These are phyloP conservation scores for Hypoxylon sp. DNA, from an alignment of 2,329 filamentous ascomycete species.

Conservation along the genomic window DNA sequence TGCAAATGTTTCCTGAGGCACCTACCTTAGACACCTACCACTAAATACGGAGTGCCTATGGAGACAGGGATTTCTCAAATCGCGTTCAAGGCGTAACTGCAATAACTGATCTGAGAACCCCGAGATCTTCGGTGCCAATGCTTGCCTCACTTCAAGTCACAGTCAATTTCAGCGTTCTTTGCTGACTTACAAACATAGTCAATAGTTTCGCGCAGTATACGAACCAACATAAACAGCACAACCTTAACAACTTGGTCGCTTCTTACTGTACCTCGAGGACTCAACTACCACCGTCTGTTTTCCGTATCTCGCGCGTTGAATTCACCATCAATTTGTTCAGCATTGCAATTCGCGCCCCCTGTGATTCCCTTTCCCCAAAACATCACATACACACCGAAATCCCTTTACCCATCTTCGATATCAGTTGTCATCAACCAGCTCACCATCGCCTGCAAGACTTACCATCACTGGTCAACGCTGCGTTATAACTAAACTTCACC, in stretches of 20 bases:
- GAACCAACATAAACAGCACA: background rate
- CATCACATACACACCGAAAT: background rate
- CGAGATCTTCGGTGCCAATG: background rate
- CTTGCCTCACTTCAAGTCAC: background rate
- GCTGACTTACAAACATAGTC: background rate
- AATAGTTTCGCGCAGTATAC: background rate
- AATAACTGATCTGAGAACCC: background rate
- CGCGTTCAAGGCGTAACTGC: background rate
- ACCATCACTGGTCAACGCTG: background rate
- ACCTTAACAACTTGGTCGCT: background rate
- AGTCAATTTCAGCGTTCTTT: background rate
- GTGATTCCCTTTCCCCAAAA: background rate
- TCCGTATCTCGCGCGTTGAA: background rate
- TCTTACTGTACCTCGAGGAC: too few relatives aligned
- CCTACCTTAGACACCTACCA: background rate
- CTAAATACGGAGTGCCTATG: background rate
- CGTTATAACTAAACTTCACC: background rate
- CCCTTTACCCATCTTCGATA: background rate
- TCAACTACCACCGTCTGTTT: background rate
- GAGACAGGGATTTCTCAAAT: background rate
- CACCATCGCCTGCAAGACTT: background rate
- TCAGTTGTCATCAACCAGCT: background rate
- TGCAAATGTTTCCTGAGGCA: background rate
- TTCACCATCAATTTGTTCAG: background rate
- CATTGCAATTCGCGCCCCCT: background rate